These are phyloP conservation scores for Elaeagnus macrophylla DNA, from an alignment of 306 rosid genomes.

Conservation along the genomic window DNA sequence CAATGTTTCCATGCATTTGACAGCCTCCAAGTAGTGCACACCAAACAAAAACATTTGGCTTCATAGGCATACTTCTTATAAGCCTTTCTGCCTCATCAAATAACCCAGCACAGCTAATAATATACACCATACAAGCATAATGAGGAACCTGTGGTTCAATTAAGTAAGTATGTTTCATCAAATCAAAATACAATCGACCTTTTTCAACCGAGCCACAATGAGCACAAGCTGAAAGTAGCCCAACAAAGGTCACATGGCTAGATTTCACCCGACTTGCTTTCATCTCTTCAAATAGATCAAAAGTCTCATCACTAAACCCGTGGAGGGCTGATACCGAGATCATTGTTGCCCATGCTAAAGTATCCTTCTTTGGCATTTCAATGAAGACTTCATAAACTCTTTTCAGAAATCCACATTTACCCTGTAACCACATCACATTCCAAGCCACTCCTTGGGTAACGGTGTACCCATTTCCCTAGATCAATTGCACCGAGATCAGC, in stretches of 20 bases:
- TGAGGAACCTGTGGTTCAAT: conserved; percentile 67
- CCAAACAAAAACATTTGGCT: conserved; percentile 74
- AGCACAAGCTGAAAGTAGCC: conserved; percentile 77
- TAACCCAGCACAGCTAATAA: conserved; percentile 55
- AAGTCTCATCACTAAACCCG: conserved; percentile 51
- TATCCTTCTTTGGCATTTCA: conserved; percentile 62
- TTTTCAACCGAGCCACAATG: conserved; percentile 69
- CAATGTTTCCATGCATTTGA: conserved; percentile 65
- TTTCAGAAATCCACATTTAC: conserved; percentile 61
- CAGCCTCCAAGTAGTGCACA: conserved; percentile 84
- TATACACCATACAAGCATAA: conserved; percentile 81
- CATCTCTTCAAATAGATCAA: conserved; percentile 55
- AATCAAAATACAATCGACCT: conserved; percentile 50
- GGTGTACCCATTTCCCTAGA: conserved; percentile 74
- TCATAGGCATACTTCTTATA: conserved; percentile 58
- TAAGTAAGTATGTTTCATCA: conserved; percentile 43
- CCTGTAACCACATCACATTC: conserved; percentile 64
- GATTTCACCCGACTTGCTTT: conserved; percentile 46
- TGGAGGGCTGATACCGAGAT: conserved; percentile 64
- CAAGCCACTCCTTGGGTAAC: conserved; percentile 38
- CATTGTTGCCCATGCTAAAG: conserved; percentile 59
- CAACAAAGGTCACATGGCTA: conserved; percentile 77
- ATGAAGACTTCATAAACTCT: conserved; percentile 50
- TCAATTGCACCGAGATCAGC: conserved; percentile 56
- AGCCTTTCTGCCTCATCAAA: conserved; percentile 57